Percentiles rank a stretch among this genome's conserved stretches.
Evolutionary conservation across 23 red algal species (phyloP).

Genomic region (Porphyridium purpureum): DNA sequence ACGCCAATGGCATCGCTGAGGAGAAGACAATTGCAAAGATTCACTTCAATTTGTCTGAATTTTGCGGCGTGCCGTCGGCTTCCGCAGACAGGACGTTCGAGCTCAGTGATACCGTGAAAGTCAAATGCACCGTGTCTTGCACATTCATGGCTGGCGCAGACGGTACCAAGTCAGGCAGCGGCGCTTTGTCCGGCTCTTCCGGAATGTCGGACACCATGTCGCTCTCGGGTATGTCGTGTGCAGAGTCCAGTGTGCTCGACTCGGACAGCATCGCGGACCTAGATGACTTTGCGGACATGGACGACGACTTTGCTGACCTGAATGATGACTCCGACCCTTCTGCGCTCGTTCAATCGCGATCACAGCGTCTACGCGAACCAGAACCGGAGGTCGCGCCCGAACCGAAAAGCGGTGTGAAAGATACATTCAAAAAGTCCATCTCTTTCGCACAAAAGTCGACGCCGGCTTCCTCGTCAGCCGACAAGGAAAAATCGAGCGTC

Average conservation of each 20-base stretch:
- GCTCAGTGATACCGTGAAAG: constrained; percentile 20
- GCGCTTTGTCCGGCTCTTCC: constrained; percentile 21
- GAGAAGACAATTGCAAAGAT: constrained; percentile 35
- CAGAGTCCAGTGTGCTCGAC: no score
- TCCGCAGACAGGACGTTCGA: constrained; percentile 10
- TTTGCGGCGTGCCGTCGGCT: constrained; percentile 30
- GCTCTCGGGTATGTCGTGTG: no score
- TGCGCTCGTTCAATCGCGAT: no score
- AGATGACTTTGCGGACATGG: constrained; percentile 7
- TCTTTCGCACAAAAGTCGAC: no score
- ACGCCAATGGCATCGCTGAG: constrained; percentile 2
- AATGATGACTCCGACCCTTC: constrained; percentile 31
- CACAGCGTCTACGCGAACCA: no score
- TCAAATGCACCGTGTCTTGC: constrained; percentile 12
- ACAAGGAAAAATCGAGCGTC: no score
- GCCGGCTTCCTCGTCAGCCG: no score
- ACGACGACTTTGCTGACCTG: constrained; percentile 50
- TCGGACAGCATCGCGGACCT: neutral
- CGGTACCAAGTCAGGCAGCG: constrained; percentile 4
- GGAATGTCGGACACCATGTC: constrained; percentile 17
- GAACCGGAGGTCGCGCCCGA: no score
- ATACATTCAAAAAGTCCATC: no score
- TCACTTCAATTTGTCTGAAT: constrained; percentile 29
- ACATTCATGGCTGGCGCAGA: constrained; percentile 18
- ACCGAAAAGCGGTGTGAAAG: no score